Conservation (phyloP, 192 early-diverging fungal genomes). For the Paraglomus occultum region DNA sequence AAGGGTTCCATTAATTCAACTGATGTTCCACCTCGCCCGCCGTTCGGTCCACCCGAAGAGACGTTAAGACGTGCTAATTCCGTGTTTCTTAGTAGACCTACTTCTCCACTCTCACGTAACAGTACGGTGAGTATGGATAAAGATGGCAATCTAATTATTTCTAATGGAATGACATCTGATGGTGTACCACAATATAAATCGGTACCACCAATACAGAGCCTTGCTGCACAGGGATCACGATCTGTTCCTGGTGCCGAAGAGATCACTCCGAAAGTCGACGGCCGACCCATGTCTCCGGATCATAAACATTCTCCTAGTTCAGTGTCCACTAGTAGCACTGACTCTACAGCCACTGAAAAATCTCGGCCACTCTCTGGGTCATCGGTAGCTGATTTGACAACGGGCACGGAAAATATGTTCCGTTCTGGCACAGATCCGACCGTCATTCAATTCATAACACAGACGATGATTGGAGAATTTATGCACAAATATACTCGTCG, state of each 20-base stretch:
- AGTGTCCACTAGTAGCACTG: conserved; percentile 17
- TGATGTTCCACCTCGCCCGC: conserved; percentile 9
- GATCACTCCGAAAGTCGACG: not conserved
- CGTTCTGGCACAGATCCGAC: conserved; percentile 50
- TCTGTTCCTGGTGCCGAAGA: not conserved
- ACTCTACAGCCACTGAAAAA: conserved; percentile 14
- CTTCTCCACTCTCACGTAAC: too few relatives aligned
- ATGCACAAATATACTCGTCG: conserved; percentile 71
- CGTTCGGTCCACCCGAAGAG: not conserved
- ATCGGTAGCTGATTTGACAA: not conserved
- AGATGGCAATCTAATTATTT: too few relatives aligned
- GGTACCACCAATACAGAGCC: not conserved
- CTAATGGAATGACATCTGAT: too few relatives aligned
- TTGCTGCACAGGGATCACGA: not conserved
- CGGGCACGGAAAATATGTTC: conserved; percentile 28
- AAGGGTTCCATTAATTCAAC: not conserved
- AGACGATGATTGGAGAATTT: conserved; percentile 77
- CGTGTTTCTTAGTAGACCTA: too few relatives aligned
- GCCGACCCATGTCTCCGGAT: not conserved
- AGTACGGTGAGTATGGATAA: too few relatives aligned
- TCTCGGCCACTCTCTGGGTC: not conserved
- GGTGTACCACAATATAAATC: not conserved
- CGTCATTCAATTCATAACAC: conserved; percentile 68
- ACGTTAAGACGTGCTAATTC: too few relatives aligned
- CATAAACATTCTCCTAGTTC: conserved; percentile 25